phyloP scores from a whole-genome alignment of 2,329 filamentous ascomycete genomes.

The Penicillium sp. region DNA sequence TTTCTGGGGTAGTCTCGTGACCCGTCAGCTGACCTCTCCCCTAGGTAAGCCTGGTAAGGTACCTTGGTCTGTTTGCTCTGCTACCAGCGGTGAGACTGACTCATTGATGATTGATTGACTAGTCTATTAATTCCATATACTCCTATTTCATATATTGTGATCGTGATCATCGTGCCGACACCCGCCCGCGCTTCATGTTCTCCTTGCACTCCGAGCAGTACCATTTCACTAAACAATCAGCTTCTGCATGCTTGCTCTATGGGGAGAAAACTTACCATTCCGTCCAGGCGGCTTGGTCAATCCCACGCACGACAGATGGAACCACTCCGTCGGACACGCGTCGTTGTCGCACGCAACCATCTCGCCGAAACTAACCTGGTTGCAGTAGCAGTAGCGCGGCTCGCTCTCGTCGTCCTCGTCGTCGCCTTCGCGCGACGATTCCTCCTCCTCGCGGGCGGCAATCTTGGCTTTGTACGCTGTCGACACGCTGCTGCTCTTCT shows the following conservation, averaged over 20 bases:
- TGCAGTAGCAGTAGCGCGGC: slow-evolving; percentile 74
- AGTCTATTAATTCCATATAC: not conserved
- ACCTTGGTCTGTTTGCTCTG: too few relatives aligned
- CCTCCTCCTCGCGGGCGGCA: slow-evolving; percentile 39
- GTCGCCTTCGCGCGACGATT: slow-evolving; percentile 47
- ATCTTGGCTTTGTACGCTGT: slow-evolving; percentile 22
- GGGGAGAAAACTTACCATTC: slow-evolving; percentile 57
- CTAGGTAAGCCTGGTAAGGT: too few relatives aligned
- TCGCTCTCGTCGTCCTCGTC: slow-evolving; percentile 66
- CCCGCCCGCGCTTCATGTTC: slow-evolving; percentile 52
- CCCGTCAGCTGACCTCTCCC: not conserved
- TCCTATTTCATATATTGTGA: too few relatives aligned
- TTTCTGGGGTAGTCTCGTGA: not conserved
- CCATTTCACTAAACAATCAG: slow-evolving; percentile 63
- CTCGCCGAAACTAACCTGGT: slow-evolving; percentile 74
- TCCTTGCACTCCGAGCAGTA: slow-evolving; percentile 77
- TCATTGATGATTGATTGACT: too few relatives aligned
- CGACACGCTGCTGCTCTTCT: slow-evolving; percentile 27
- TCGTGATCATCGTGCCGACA: not conserved
- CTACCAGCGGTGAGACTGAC: too few relatives aligned
- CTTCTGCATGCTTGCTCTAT: not conserved
- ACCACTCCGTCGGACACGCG: slow-evolving; percentile 73
- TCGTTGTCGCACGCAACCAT: slow-evolving; percentile 79
- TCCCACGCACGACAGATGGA: slow-evolving; percentile 77
- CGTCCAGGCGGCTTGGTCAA: slow-evolving; percentile 72